Percentiles rank a stretch among this genome's conserved stretches.
Conservation (phyloP, 2,329 filamentous ascomycete genomes). For the Stagonosporopsis vannaccii region DNA sequence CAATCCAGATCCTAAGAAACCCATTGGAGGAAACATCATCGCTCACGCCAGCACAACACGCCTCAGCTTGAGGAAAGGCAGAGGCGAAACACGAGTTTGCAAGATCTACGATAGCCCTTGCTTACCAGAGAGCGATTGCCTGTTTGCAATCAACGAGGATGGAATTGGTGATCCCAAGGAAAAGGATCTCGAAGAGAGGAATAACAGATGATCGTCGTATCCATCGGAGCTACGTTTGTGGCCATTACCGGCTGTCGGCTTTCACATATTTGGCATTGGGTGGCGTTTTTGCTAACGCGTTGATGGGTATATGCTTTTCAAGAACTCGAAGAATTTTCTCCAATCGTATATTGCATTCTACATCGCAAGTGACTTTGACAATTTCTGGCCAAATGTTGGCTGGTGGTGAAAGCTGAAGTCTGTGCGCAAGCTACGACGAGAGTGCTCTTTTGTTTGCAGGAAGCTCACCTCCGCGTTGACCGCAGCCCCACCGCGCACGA, state of each 20-base stretch:
- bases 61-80: slow-evolving; percentile 92
- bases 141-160: slow-evolving; percentile 97
- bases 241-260: not conserved
- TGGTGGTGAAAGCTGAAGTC: slow-evolving; percentile 3
- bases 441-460: slow-evolving; percentile 40
- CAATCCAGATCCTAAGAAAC: slow-evolving; percentile 99
- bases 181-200: slow-evolving; percentile 85
- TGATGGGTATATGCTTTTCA: slow-evolving; percentile 11
- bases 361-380: not conserved
- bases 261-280: slow-evolving; percentile 21
- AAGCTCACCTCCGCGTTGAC: slow-evolving; percentile 33
- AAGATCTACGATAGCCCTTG: slow-evolving; percentile 99
- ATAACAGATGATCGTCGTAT: slow-evolving; percentile 24
- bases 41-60: slow-evolving; percentile 96
- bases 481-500: slow-evolving; percentile 26
- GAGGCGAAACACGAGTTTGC: slow-evolving; percentile 93
- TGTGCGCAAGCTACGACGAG: slow-evolving; percentile 28
- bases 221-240: not conserved
- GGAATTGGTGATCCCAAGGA: slow-evolving; percentile 95
- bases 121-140: slow-evolving; percentile 91
- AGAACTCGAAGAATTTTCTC: not conserved
- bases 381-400: not conserved
- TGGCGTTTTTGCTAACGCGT: slow-evolving; percentile 19
- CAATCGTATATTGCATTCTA: not conserved
- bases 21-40: slow-evolving; percentile 98